These are phyloP conservation scores for Thinopyrum elongatum DNA, from an alignment of 176 grass and related monocot species.

Conservation along the genomic window DNA sequence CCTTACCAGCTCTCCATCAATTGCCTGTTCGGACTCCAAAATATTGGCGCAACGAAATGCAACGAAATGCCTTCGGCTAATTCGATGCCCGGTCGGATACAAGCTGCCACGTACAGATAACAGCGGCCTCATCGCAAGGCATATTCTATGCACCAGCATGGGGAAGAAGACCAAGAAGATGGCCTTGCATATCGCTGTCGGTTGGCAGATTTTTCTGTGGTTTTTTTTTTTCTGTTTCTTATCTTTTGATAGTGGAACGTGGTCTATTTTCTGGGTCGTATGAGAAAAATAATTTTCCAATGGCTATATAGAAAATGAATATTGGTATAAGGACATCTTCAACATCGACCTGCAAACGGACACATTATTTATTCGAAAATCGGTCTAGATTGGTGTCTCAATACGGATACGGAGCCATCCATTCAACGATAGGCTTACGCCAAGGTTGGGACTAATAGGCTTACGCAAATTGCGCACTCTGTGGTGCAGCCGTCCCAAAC, in stretches of 20 bases:
- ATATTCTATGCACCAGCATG: slow-evolving; percentile 41
- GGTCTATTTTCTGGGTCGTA: no score
- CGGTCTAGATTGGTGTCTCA: no score
- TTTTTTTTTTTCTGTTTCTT: no score
- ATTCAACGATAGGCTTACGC: no score
- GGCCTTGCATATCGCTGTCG: neutral
- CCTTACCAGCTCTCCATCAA: neutral
- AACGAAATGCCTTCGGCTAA: slow-evolving; percentile 10
- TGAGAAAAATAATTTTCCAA: neutral
- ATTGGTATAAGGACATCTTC: neutral
- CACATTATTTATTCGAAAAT: no score
- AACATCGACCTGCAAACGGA: no score
- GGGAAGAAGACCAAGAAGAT: neutral
- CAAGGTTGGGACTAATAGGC: no score
- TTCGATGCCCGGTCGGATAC: slow-evolving; percentile 34
- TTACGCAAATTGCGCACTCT: no score
- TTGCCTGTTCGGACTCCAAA: slow-evolving; percentile 49
- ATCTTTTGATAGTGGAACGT: no score
- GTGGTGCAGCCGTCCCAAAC: no score
- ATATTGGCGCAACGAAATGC: slow-evolving; percentile 45
- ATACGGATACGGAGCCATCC: no score
- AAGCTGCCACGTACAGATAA: slow-evolving; percentile 44
- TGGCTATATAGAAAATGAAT: neutral
- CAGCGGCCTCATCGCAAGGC: slow-evolving; percentile 48
- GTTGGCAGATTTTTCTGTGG: neutral